These are phyloP conservation scores for Candida quercuum DNA, from an alignment of 805 yeast genomes.

Conservation along the genomic window DNA sequence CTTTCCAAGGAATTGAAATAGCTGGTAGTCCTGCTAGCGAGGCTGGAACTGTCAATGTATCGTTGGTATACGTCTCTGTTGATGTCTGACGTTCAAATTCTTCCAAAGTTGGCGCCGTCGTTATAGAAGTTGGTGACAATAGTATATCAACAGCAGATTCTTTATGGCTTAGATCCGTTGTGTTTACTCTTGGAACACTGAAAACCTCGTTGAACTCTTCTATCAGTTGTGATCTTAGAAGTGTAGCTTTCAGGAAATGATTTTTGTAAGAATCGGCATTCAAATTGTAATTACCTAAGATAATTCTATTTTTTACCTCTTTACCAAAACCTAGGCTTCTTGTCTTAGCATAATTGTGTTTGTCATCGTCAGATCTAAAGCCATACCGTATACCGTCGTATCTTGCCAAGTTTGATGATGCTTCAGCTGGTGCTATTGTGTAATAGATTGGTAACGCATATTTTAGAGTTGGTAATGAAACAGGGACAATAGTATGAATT, in stretches of 20 bases:
- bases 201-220: conserved; percentile 65
- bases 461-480: conserved; percentile 67
- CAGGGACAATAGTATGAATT: conserved; percentile 44
- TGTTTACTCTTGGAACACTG: conserved; percentile 39
- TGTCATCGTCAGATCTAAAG: conserved; percentile 34
- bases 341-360: conserved; percentile 47
- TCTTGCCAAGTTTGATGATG: conserved; percentile 84
- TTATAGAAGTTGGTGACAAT: conserved; percentile 66
- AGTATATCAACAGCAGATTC: conserved; percentile 57
- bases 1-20: conserved; percentile 59
- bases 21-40: conserved; percentile 92
- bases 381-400: conserved; percentile 93
- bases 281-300: conserved; percentile 82
- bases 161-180: conserved; percentile 12
- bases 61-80: conserved; percentile 68
- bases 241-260: conserved; percentile 73
- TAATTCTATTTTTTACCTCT: conserved; percentile 79
- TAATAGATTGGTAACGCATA: conserved; percentile 76
- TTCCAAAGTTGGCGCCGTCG: conserved; percentile 46
- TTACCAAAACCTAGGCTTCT: conserved; percentile 66
- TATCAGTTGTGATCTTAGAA: conserved; percentile 54
- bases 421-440: conserved; percentile 88
- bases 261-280: conserved; percentile 66
- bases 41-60: conserved; percentile 83
- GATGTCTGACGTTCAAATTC: conserved; percentile 43